A percentile compares a stretch with the other conserved stretches of the same genome.
These are phyloP conservation scores for Neurospora hispaniola DNA, from an alignment of 495 filamentous ascomycete species.

Conservation along the genomic window DNA sequence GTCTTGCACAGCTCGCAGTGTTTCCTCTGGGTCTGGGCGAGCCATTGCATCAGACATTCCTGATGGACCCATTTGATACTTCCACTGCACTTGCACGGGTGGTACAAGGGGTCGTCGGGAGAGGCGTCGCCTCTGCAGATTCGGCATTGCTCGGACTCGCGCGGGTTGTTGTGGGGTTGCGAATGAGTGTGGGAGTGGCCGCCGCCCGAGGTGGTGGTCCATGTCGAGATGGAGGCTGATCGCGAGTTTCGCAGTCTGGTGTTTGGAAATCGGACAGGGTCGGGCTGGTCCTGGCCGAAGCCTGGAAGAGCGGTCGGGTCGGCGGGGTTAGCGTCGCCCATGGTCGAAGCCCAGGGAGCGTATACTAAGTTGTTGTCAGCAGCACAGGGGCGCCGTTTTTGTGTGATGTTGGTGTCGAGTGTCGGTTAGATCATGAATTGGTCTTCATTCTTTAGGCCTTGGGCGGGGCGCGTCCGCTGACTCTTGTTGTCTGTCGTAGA, in stretches of 20 bases:
- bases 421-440: neutral
- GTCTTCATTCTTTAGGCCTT: neutral
- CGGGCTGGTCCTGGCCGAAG: conserved; percentile 2
- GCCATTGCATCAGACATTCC: conserved; percentile 94
- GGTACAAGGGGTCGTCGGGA: conserved; percentile 80
- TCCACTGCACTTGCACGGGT: conserved; percentile 96
- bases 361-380: neutral
- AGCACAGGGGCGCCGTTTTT: neutral
- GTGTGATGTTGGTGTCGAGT: neutral
- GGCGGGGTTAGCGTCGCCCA: conserved; percentile 6
- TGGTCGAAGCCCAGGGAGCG: neutral
- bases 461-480: neutral
- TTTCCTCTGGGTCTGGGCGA: conserved; percentile 96
- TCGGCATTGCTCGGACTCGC: conserved; percentile 72
- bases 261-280: conserved; percentile 17
- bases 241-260: conserved; percentile 11
- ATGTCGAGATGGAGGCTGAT: neutral
- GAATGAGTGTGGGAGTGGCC: conserved; percentile 6
- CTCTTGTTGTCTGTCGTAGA: neutral
- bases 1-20: conserved; percentile 99
- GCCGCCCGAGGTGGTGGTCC: neutral
- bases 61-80: conserved; percentile 99
- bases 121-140: conserved; percentile 90
- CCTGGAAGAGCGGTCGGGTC: conserved; percentile 4
- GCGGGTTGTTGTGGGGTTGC: conserved; percentile 9